Percentiles rank a stretch among this genome's conserved stretches.
phyloP scores from a whole-genome alignment of 306 rosid genomes.

The Trichosanthes cucumerina region DNA sequence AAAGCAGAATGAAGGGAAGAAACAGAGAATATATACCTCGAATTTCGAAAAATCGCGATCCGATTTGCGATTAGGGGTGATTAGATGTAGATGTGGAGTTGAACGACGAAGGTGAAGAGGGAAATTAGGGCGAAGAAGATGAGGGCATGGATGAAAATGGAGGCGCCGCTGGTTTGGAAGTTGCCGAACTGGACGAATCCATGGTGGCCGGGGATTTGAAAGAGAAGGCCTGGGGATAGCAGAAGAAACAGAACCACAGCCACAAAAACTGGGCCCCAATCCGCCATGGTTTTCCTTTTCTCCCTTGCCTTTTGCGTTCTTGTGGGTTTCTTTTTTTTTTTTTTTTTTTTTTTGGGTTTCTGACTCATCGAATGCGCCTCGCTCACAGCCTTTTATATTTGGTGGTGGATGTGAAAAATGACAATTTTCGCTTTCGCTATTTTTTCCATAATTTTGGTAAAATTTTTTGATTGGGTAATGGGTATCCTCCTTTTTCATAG shows the following conservation, averaged over 20 bases:
- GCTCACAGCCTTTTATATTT: not conserved
- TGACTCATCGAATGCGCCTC: not conserved
- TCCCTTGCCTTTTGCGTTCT: not conserved
- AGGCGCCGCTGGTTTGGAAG: constrained; percentile 69
- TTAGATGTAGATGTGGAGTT: constrained; percentile 39
- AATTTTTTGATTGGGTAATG: too few relatives aligned
- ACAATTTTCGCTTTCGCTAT: not conserved
- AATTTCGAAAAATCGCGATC: not conserved
- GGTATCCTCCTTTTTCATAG: too few relatives aligned
- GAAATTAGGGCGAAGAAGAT: constrained; percentile 66
- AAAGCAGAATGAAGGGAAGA: not conserved
- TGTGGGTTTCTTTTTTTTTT: not conserved
- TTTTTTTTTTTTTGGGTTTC: not conserved
- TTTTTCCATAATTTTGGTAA: too few relatives aligned
- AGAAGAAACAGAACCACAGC: constrained; percentile 57
- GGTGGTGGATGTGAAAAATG: not conserved
- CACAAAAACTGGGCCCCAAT: constrained; percentile 77
- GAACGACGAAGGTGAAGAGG: constrained; percentile 46
- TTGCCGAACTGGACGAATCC: constrained; percentile 62
- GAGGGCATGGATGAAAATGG: constrained; percentile 64
- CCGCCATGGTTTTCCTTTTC: constrained; percentile 26
- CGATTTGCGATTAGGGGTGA: not conserved
- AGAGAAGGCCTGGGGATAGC: constrained; percentile 61
- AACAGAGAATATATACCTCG: not conserved
- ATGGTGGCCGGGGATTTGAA: constrained; percentile 58